Percentiles rank a stretch among this genome's conserved stretches.
phyloP scores from a whole-genome alignment of 2,329 filamentous ascomycete species.

The Pseudogymnoascus sp. region DNA sequence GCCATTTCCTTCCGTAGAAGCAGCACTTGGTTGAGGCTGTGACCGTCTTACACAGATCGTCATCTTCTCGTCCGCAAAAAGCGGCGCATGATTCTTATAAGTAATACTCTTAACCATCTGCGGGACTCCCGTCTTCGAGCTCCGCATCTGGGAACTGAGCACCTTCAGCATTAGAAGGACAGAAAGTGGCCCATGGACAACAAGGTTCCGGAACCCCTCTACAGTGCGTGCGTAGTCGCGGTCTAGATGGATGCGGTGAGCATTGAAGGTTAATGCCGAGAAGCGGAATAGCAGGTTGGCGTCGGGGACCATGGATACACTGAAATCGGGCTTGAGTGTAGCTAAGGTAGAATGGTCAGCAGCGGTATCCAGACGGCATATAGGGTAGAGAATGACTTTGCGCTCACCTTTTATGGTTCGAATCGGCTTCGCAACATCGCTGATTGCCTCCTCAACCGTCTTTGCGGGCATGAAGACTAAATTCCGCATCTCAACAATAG shows the following conservation, averaged over 20 bases:
- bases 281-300: slow-evolving; percentile 76
- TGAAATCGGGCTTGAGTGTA: slow-evolving; percentile 38
- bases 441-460: slow-evolving; percentile 12
- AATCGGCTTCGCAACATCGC: slow-evolving; percentile 12
- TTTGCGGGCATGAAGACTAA: slow-evolving; percentile 54
- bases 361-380: background rate
- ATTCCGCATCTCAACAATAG: slow-evolving; percentile 49
- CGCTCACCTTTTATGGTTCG: slow-evolving; percentile 22
- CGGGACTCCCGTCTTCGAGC: slow-evolving; percentile 17
- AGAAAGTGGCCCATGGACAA: slow-evolving; percentile 82
- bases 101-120: slow-evolving; percentile 49
- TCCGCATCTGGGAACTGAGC: slow-evolving; percentile 41
- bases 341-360: slow-evolving; percentile 12
- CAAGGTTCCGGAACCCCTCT: slow-evolving; percentile 66
- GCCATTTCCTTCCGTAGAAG: background rate
- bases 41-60: slow-evolving; percentile 56
- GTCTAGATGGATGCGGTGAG: slow-evolving; percentile 84
- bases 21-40: background rate
- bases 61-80: slow-evolving; percentile 67
- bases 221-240: slow-evolving; percentile 56
- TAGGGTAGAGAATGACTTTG: background rate
- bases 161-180: slow-evolving; percentile 68
- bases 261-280: slow-evolving; percentile 85
- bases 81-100: slow-evolving; percentile 74
- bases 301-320: slow-evolving; percentile 56